Evolutionary conservation across 23 red algal species (phyloP).

Genomic region (Gracilaria domingensis): DNA sequence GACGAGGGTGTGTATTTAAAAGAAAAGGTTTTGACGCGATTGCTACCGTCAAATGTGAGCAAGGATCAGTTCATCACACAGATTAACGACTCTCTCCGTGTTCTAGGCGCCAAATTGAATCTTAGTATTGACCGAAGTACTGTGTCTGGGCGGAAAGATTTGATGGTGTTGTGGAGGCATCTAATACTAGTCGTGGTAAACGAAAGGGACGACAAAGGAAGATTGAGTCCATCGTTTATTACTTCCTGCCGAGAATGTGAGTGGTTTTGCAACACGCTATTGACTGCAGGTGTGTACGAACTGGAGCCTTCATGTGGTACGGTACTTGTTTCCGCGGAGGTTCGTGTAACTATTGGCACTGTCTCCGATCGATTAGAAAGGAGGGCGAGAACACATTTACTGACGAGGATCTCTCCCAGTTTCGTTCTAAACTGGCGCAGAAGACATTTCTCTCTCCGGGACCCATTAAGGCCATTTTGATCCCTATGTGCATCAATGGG

Average conservation of each 20-base stretch:
- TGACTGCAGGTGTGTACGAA: not conserved
- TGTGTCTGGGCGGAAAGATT: not conserved
- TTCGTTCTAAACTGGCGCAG: not conserved
- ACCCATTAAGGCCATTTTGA: not conserved
- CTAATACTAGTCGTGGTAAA: not conserved
- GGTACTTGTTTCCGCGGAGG: not conserved
- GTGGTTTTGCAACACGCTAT: constrained; percentile 12
- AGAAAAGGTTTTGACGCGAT: too few relatives aligned
- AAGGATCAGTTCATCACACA: too few relatives aligned
- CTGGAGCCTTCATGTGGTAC: not conserved
- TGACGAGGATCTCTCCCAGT: not conserved
- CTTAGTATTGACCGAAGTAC: too few relatives aligned
- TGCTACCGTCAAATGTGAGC: too few relatives aligned
- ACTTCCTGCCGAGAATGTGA: not conserved
- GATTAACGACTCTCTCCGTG: too few relatives aligned
- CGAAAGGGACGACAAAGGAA: not conserved
- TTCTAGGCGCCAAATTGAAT: too few relatives aligned
- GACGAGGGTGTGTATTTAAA: too few relatives aligned
- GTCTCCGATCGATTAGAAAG: not conserved
- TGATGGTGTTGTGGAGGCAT: not conserved
- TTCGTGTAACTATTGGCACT: not conserved
- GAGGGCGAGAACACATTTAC: not conserved
- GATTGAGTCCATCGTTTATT: not conserved
- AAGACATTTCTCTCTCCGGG: not conserved
- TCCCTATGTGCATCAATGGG: not conserved